Evolutionary conservation across 371 early-diverging fungal species (phyloP), one percentile per base, ranked within the genome.

Genomic region (Circinella umbellata): DNA sequence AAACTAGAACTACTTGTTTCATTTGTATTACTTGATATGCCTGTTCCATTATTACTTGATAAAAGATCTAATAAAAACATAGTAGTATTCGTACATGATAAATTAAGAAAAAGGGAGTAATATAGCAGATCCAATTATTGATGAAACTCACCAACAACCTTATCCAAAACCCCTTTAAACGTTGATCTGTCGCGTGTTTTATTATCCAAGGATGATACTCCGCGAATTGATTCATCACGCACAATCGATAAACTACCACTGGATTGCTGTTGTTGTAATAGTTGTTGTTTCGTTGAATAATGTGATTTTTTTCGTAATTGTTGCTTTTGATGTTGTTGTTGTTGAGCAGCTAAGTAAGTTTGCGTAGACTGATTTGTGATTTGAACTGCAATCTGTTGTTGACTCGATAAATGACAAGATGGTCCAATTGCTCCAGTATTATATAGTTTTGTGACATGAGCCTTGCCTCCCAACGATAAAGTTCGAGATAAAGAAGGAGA

Each of bases 81-180:
- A 27, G 27, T 27, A 27, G 27, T 27, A 27, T 27, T 27, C 27
- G 27, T 2, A 27, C 27, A 27, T 27, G 61, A 35, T 3, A 18
- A n/a, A 61, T 39, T 14, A 39, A 20, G 14, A 27, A 34, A 7
- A 57, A 27, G 57, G 20, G 57, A 10, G 57, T 34, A 27, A 27
- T 27, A 27, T 27, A 27, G 2, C 27, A 27, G 27, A 27, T 27
- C 27, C 27, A 27, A 17, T 80, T 76, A 86, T 81, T 83, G 77
- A 78, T 74, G 67, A 88, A 76, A 57, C 80, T 27, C 78, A 38
- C 77, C 87, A 60, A 88, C 89, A 60, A 90, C 79, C 73, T 86
- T 88, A 65, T 83, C 89, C 37, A 90, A 75, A 54, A 89, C 89
- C 1, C 85, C 88, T 70, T 90, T 90, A 61, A 90, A 80, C 14